These are phyloP conservation scores for Rhodotorula sp. DNA, from an alignment of 1,284 basidiomycete species.

Conservation along the genomic window DNA sequence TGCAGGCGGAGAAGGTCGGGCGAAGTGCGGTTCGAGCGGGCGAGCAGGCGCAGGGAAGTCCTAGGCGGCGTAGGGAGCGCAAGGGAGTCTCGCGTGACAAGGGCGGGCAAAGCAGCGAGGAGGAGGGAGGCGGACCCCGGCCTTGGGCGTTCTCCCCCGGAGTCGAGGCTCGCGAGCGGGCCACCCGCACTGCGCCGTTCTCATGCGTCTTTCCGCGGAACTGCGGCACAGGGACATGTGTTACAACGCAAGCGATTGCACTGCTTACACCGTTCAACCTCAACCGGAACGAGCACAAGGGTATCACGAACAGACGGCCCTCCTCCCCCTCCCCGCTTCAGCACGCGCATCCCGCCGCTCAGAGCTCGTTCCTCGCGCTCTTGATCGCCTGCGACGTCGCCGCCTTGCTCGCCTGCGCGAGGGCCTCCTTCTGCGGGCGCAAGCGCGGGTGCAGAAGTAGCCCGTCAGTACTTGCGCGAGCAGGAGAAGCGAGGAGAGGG, in stretches of 20 bases:
- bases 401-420: not conserved
- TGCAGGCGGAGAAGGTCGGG: not conserved
- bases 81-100: not conserved
- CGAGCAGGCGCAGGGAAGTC: not conserved
- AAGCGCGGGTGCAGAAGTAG: too few relatives aligned
- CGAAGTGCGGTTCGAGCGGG: not conserved
- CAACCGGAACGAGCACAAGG: too few relatives aligned
- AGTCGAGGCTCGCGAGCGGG: too few relatives aligned
- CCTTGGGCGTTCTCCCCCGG: too few relatives aligned
- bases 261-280: not conserved
- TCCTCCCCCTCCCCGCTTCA: too few relatives aligned
- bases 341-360: not conserved
- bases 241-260: not conserved
- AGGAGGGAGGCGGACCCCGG: not conserved
- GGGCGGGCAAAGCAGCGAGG: not conserved
- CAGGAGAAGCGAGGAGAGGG: too few relatives aligned
- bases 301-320: too few relatives aligned
- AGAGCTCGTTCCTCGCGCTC: constrained; percentile 14
- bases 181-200: too few relatives aligned
- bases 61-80: not conserved
- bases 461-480: not conserved
- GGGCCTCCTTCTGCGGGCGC: not conserved
- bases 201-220: too few relatives aligned
- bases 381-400: constrained; percentile 7
- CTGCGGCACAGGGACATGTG: not conserved